Base-by-base conservation (phyloP, 805 yeast species). In the Priceomyces melissophilus region DNA sequence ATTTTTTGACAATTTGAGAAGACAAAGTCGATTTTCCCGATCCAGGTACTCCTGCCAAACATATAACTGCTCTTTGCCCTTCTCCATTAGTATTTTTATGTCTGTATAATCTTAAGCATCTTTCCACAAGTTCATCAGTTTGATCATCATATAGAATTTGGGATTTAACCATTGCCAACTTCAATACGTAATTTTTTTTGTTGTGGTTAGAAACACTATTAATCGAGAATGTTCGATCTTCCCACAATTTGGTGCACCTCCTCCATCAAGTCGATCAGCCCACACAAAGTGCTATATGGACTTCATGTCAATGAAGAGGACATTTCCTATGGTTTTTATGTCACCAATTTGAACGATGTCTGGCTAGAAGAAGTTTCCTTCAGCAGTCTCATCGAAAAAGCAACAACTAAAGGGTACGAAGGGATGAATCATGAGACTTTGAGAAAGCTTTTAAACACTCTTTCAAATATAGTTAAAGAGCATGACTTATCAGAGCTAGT, bases 11-110 rank as follows among this genome's bases (percentile, higher is more conserved):
- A 4, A 87, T 62, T 3, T 58, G 41, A 30, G 55, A 54, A 1
- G 90, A 81, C 28, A 81, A 53, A 0, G 95, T 84, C 3, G 90
- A 75, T 57, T 87, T 87, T 0, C 96, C 96, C 1, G 90, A 79
- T 4, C 96, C 96, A 2, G 96, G 96, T 0, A 81, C 72, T 1
- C 96, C 96, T 2, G 82, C 80, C 10, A 88, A 53, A 0, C 84
- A 64, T 8, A 88, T 66, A 12, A 83, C 44, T 2, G 79, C 57
- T 47, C 90, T 63, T 17, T 28, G 39, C n/a, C 26, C 15, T 2
- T 28, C 15, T 9, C 28, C 23, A 9, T 26, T 12, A 10, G 29
- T 26, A 9, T 14, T 25, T 38, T 44, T 43, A 4, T 11, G 10
- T 23, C 41, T 14, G 28, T 39, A 38, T 15, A 45, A 32, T 20